Evolutionary conservation across 2,329 filamentous ascomycete genomes (phyloP).

Genomic region (Aphanocladium album): DNA sequence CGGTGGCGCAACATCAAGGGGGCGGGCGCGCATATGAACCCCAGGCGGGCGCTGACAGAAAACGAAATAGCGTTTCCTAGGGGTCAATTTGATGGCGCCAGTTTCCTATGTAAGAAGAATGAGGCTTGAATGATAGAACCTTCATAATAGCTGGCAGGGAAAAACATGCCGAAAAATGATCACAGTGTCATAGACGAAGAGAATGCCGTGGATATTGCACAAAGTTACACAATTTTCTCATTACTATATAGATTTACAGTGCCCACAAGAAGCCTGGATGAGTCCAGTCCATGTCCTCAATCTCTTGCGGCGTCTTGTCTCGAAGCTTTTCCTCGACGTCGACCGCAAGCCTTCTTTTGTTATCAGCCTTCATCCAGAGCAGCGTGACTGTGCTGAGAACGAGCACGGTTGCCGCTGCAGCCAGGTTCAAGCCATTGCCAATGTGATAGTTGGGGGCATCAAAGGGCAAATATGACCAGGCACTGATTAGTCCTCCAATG

Average conservation of each 20-base stretch:
- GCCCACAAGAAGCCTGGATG: slow-evolving; percentile 61
- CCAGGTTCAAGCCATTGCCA: slow-evolving; percentile 66
- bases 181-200: neutral
- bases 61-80: too few species aligned
- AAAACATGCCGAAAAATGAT: neutral
- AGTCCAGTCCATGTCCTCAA: slow-evolving; percentile 60
- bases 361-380: slow-evolving; percentile 57
- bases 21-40: too few species aligned
- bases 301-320: slow-evolving; percentile 46
- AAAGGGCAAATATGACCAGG: slow-evolving; percentile 59
- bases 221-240: neutral
- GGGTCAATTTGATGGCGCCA: too few species aligned
- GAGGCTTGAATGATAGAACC: too few species aligned
- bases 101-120: too few species aligned
- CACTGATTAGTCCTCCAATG: slow-evolving; percentile 62
- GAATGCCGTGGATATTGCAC: neutral
- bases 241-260: slow-evolving; percentile 14
- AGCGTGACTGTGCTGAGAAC: slow-evolving; percentile 43
- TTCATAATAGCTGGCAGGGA: too few species aligned
- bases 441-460: slow-evolving; percentile 64
- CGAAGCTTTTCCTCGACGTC: slow-evolving; percentile 40
- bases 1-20: too few species aligned
- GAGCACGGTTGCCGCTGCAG: slow-evolving; percentile 48
- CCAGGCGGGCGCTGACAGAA: too few species aligned
- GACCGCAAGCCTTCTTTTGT: slow-evolving; percentile 57